Conservation (phyloP, 2,329 filamentous ascomycete genomes). For the Aspergillus sergii region DNA sequence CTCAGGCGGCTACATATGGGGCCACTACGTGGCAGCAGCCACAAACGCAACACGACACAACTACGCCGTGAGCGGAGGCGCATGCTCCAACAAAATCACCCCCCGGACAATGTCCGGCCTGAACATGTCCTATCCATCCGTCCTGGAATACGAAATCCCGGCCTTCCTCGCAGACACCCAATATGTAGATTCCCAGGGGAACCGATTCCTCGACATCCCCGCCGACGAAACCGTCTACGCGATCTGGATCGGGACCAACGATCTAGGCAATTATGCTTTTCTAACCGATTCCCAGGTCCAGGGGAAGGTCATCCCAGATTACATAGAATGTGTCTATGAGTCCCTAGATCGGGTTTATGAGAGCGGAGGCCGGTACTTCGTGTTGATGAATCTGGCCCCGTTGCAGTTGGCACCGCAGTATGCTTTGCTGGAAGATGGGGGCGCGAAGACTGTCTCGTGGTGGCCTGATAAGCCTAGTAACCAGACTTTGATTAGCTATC, state of each 20-base stretch:
- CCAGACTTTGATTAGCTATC: conserved; percentile 51
- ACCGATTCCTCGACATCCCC: conserved; percentile 44
- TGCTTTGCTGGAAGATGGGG: conserved; percentile 51
- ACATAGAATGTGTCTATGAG: conserved; percentile 68
- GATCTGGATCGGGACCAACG: conserved; percentile 82
- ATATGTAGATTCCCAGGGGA: conserved; percentile 18
- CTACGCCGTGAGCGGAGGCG: conserved; percentile 73
- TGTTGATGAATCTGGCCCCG: conserved; percentile 70
- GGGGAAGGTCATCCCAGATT: conserved; percentile 64
- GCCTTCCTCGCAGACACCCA: conserved; percentile 34
- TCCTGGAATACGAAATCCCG: conserved; percentile 59
- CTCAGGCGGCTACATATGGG: conserved; percentile 70
- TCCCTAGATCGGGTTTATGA: conserved; percentile 66
- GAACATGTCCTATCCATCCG: conserved; percentile 33
- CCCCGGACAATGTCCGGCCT: conserved; percentile 55
- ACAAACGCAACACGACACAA: conserved; percentile 58
- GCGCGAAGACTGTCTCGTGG: conserved; percentile 47
- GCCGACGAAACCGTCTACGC: conserved; percentile 69
- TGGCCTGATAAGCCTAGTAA: conserved; percentile 55
- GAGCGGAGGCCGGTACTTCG: conserved; percentile 69
- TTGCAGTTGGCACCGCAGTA: conserved; percentile 71
- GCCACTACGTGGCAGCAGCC: conserved; percentile 64
- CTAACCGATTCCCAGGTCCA: conserved; percentile 64
- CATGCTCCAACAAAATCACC: conserved; percentile 70
- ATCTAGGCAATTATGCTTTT: conserved; percentile 68